Evolutionary conservation across 2,329 filamentous ascomycete genomes (phyloP), one percentile per base, ranked within the genome.

Genomic region (Ophiostoma quercus): DNA sequence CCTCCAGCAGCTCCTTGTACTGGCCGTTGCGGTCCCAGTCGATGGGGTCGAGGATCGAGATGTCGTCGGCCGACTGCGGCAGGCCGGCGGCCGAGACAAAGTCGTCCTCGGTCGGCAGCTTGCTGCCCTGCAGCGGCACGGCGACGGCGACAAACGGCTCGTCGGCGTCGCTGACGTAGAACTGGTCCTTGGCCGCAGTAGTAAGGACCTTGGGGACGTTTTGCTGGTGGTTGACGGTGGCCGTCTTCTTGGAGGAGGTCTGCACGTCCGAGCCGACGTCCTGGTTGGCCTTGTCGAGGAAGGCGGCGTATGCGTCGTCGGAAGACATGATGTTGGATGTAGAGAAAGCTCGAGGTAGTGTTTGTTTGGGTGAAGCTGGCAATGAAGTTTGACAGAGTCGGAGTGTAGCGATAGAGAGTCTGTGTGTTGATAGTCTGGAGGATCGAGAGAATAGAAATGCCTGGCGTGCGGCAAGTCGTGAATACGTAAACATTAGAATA

Each of bases 221-320:
- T 22, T 67, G 66, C 43, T 70, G 29, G 34, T 65, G 54, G 63
- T 37, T 47, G 43, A 63, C 68, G 32, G 60, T 39, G 1, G 51
- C 29, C 0, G 67, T 41, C 16, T 67, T 71, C 75, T 39, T 19
- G 0, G 37, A 14, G 71, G 70, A 75, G 0, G 78, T 67, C 60
- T 78, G 76, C 7, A 78, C 77, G 54, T n/a, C 32, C 8, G 78
- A 76, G 73, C 89, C 88, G 71, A 87, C 85, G 77, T 93, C 89
- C 76, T 88, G 82, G 81, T 96, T 96, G 69, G 92, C 92, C 82
- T 95, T 95, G 77, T 95, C 85, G 70, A 97, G 84, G 77, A 97
- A 97, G 71, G 90, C 83, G 79, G 88, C 86, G 82, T 97, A 97
- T 72, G 91, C 90, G 72, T 91, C 88, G 83, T 97, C 92, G 69